phyloP scores from a whole-genome alignment of 208 protist genomes.

The Zelonia costaricensis region DNA sequence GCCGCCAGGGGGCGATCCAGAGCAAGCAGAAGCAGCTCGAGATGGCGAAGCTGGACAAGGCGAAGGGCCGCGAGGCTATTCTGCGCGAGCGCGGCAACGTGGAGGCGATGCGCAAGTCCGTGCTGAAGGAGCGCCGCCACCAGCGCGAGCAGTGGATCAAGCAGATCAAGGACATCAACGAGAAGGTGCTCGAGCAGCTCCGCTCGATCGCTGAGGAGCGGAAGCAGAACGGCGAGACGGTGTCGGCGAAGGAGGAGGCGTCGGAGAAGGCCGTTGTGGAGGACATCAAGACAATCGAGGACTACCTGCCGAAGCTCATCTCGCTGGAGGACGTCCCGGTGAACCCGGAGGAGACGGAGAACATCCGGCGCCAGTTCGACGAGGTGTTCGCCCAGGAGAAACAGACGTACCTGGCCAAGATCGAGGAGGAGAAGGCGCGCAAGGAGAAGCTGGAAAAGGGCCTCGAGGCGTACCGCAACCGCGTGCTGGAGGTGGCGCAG shows the following conservation, averaged over 20 bases:
- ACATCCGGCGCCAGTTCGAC: slow-evolving; percentile 85
- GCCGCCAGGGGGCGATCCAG: slow-evolving; percentile 72
- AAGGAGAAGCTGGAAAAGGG: slow-evolving; percentile 91
- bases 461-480: slow-evolving; percentile 80
- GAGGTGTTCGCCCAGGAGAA: slow-evolving; percentile 88
- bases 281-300: slow-evolving; percentile 88
- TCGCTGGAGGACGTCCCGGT: slow-evolving; percentile 84
- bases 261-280: slow-evolving; percentile 72
- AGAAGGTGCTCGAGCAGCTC: slow-evolving; percentile 83
- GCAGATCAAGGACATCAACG: slow-evolving; percentile 90
- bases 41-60: slow-evolving; percentile 84
- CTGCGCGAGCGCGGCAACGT: slow-evolving; percentile 72
- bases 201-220: slow-evolving; percentile 67
- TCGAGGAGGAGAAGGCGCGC: slow-evolving; percentile 83
- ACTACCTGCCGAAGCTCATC: slow-evolving; percentile 89
- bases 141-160: slow-evolving; percentile 91
- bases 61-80: slow-evolving; percentile 83
- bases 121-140: slow-evolving; percentile 68
- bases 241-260: slow-evolving; percentile 69
- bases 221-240: slow-evolving; percentile 66
- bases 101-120: slow-evolving; percentile 68
- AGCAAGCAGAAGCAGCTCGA: slow-evolving; percentile 89
- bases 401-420: slow-evolving; percentile 68
- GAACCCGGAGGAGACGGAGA: slow-evolving; percentile 85
- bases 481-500: slow-evolving; percentile 75